phyloP scores from a whole-genome alignment of 192 early-diverging fungal species.

The Spinellus fusiger region DNA sequence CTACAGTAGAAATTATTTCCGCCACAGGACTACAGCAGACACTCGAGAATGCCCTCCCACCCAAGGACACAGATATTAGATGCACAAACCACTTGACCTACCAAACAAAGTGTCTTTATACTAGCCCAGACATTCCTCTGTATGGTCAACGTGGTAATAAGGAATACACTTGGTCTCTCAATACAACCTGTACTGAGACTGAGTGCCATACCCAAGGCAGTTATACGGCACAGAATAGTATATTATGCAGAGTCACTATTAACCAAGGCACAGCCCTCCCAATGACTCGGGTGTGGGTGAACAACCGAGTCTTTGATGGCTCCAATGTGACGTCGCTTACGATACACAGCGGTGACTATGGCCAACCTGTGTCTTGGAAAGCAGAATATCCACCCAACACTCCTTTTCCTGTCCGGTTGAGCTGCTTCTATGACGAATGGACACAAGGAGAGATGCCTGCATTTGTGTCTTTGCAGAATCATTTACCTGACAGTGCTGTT shows the following conservation, averaged over 20 bases:
- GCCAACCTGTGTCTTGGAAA: background rate
- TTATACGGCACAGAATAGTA: no score
- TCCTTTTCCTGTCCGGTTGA: background rate
- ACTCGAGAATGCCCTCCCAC: background rate
- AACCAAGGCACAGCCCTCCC: no score
- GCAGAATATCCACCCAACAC: background rate
- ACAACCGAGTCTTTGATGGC: background rate
- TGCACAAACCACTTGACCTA: background rate
- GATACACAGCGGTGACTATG: background rate
- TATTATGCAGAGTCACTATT: no score
- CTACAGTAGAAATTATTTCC: conserved; percentile 29
- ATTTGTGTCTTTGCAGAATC: background rate
- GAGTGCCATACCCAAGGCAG: background rate
- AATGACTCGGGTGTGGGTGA: background rate
- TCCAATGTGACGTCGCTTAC: background rate
- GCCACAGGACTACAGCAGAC: background rate
- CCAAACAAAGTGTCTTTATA: conserved; percentile 7
- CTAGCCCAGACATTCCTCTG: background rate
- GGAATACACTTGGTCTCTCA: background rate
- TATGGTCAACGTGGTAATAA: background rate
- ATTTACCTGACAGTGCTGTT: background rate
- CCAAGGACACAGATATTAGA: background rate
- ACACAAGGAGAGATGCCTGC: conserved; percentile 6
- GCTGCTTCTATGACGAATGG: conserved; percentile 14
- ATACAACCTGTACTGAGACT: background rate